A percentile compares a stretch with the other conserved stretches of the same genome.
These are phyloP conservation scores for Acrocalymma vagum DNA, from an alignment of 2,329 filamentous ascomycete species.

Conservation along the genomic window DNA sequence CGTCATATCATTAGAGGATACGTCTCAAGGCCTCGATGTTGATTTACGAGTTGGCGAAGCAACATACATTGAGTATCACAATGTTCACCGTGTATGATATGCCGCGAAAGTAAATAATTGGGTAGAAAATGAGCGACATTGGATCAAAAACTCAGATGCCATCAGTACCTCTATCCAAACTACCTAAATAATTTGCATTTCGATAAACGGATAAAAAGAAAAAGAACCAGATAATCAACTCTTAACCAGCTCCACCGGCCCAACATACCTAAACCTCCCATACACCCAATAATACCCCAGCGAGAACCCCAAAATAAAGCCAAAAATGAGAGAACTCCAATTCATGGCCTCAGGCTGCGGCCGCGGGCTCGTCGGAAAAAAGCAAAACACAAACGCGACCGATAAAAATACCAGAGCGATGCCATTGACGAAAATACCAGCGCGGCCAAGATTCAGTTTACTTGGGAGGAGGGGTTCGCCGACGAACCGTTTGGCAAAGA, in stretches of 20 bases:
- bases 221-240: too few species aligned
- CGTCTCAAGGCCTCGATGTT: too few species aligned
- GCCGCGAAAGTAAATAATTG: too few species aligned
- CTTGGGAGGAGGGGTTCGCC: constrained; percentile 53
- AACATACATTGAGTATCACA: too few species aligned
- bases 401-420: constrained; percentile 49
- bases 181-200: too few species aligned
- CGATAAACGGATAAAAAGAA: too few species aligned
- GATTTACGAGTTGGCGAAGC: too few species aligned
- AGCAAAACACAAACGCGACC: constrained; percentile 53
- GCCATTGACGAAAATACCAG: constrained; percentile 53
- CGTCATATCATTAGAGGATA: too few species aligned
- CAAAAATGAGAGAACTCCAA: constrained; percentile 54
- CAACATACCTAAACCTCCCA: constrained; percentile 50
- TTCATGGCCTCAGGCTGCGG: constrained; percentile 51
- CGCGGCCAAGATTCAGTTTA: constrained; percentile 56
- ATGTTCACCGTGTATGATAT: too few species aligned
- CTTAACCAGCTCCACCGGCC: constrained; percentile 17
- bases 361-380: constrained; percentile 47
- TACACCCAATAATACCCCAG: constrained; percentile 50
- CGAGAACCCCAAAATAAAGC: constrained; percentile 51
- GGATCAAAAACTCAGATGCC: too few species aligned
- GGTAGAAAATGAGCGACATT: too few species aligned
- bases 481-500: constrained; percentile 53
- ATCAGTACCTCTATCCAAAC: too few species aligned